Conservation (phyloP, 2,329 filamentous ascomycete genomes). For the Ascosphaera pollenicola region DNA sequence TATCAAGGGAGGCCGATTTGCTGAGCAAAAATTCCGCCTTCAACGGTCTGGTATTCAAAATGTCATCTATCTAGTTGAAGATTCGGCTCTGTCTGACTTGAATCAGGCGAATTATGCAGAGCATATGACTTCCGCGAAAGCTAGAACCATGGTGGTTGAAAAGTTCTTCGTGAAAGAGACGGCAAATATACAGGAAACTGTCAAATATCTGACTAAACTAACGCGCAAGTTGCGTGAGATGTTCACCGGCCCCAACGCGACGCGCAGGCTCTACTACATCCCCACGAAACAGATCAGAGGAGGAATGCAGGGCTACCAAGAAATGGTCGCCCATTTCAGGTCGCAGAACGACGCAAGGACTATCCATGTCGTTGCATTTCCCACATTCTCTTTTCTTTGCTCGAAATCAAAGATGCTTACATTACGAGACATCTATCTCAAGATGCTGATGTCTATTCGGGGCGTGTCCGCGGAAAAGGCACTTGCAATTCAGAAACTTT, state of each 20-base stretch:
- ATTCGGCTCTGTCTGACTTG: constrained; percentile 37
- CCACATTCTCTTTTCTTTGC: constrained; percentile 46
- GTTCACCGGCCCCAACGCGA: constrained; percentile 23
- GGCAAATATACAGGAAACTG: constrained; percentile 52
- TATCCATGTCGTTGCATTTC: constrained; percentile 43
- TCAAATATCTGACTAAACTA: constrained; percentile 52
- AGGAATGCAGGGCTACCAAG: not conserved
- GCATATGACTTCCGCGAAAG: constrained; percentile 48
- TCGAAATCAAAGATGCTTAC: constrained; percentile 58
- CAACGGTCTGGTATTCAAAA: constrained; percentile 50
- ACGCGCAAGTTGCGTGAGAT: constrained; percentile 42
- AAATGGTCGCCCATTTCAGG: not conserved
- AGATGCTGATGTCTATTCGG: constrained; percentile 67
- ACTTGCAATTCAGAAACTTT: constrained; percentile 55
- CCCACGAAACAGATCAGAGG: constrained; percentile 31
- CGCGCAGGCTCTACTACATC: constrained; percentile 31
- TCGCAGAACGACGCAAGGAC: constrained; percentile 7
- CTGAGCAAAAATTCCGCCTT: constrained; percentile 66
- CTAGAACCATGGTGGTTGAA: constrained; percentile 55
- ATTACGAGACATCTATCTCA: constrained; percentile 52
- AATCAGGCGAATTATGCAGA: constrained; percentile 34
- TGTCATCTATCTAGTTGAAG: constrained; percentile 59
- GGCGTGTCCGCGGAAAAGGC: constrained; percentile 60
- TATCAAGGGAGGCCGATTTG: constrained; percentile 64
- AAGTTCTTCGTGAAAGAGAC: constrained; percentile 63